These are phyloP conservation scores for Pseudonitzschia pungens DNA, from an alignment of 108 stramenopile genomes.

Conservation along the genomic window DNA sequence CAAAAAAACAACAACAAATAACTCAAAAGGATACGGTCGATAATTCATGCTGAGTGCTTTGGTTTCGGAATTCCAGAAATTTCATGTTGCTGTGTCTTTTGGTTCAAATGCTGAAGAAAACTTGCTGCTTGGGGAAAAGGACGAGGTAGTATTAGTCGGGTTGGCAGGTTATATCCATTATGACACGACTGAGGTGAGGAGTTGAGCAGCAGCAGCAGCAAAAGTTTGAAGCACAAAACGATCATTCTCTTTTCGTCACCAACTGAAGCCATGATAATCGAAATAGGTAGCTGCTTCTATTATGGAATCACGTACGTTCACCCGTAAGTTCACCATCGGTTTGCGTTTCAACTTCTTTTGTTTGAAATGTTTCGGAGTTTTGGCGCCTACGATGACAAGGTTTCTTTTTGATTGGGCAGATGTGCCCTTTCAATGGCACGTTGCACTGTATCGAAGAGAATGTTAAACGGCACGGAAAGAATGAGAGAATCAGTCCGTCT, in stretches of 20 bases:
- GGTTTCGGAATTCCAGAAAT: no score
- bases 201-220: no score
- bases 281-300: background rate
- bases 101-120: background rate
- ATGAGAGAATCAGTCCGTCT: background rate
- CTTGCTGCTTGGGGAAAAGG: background rate
- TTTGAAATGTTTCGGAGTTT: background rate
- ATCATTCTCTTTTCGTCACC: background rate
- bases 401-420: constrained; percentile 5
- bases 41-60: no score
- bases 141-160: no score
- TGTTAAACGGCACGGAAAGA: background rate
- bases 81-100: background rate
- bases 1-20: no score
- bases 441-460: background rate
- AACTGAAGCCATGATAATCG: background rate
- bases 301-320: background rate
- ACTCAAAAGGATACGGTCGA: no score
- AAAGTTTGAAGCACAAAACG: background rate
- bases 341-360: background rate
- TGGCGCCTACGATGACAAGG: background rate
- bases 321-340: background rate
- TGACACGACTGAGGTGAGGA: no score
- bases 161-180: no score
- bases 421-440: constrained; percentile 4